Conservation (phyloP, 352 stramenopile species). For the Phytophthora colocasiae region DNA sequence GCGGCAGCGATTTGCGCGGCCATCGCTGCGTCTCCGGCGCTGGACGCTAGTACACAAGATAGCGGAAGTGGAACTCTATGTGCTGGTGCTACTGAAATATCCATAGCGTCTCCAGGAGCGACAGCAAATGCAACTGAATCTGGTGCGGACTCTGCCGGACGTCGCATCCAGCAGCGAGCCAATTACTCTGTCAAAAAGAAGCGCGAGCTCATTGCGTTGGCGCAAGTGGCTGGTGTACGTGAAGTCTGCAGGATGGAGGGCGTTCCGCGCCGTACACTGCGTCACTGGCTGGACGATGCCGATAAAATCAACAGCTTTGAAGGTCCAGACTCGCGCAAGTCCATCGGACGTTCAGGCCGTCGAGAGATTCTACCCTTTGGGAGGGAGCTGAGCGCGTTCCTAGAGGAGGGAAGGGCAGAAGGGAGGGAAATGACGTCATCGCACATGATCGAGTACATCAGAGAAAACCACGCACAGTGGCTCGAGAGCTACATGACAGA, state of each 20-base stretch:
- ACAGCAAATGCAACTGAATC: conserved; percentile 15
- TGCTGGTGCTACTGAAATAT: background rate
- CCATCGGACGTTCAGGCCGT: conserved; percentile 48
- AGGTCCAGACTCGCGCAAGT: conserved; percentile 46
- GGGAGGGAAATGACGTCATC: conserved; percentile 46
- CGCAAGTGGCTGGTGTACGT: conserved; percentile 40
- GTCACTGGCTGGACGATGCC: conserved; percentile 52
- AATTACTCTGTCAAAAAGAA: conserved; percentile 59
- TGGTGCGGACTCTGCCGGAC: conserved; percentile 14
- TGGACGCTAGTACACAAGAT: conserved; percentile 3
- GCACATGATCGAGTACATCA: conserved; percentile 55
- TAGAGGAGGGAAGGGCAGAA: conserved; percentile 32
- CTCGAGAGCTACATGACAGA: conserved; percentile 43
- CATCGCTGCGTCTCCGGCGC: conserved; percentile 10
- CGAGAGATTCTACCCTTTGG: conserved; percentile 50
- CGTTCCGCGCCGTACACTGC: conserved; percentile 44
- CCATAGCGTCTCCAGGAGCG: conserved; percentile 17
- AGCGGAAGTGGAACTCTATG: conserved; percentile 11
- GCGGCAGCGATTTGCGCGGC: conserved; percentile 8
- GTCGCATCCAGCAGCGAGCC: conserved; percentile 32
- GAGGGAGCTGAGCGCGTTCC: conserved; percentile 36
- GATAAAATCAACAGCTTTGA: conserved; percentile 56
- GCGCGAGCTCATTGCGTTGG: conserved; percentile 51
- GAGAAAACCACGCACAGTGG: conserved; percentile 41
- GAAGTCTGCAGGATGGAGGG: conserved; percentile 50